These are phyloP conservation scores for Globisporangium mamillatum DNA, from an alignment of 352 stramenopile species.

Conservation along the genomic window DNA sequence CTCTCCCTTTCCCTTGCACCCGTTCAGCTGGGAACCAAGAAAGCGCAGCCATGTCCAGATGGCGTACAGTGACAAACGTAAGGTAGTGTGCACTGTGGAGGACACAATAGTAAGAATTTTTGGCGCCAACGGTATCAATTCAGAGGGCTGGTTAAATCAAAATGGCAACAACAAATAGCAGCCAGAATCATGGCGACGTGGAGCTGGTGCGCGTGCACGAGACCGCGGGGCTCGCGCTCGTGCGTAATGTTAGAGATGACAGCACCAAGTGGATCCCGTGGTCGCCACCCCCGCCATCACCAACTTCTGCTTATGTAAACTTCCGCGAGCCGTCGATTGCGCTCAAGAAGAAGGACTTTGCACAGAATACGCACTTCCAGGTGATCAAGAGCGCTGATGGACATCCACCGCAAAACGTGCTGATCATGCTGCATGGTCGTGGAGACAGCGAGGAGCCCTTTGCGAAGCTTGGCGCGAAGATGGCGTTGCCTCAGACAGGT, in stretches of 20 bases:
- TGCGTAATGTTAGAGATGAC: slow-evolving; percentile 5
- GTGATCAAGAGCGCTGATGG: slow-evolving; percentile 19
- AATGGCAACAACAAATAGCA: background rate
- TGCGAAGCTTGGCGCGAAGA: slow-evolving; percentile 39
- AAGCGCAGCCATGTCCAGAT: slow-evolving; percentile 6
- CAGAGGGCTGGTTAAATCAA: background rate
- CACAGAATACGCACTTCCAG: slow-evolving; percentile 23
- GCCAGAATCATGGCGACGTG: background rate
- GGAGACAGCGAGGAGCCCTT: slow-evolving; percentile 59
- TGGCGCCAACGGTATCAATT: background rate
- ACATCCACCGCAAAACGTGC: slow-evolving; percentile 44
- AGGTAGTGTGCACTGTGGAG: background rate
- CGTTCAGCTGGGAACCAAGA: slow-evolving; percentile 3
- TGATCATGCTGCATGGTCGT: slow-evolving; percentile 61
- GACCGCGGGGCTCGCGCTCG: slow-evolving; percentile 29
- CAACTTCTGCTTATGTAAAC: too few relatives aligned
- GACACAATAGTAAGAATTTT: background rate
- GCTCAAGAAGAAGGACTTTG: slow-evolving; percentile 16
- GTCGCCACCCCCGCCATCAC: background rate
- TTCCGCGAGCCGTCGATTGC: slow-evolving; percentile 19
- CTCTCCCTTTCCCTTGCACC: background rate
- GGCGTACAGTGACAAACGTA: background rate
- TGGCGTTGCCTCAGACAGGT: slow-evolving; percentile 72
- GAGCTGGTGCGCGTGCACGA: slow-evolving; percentile 22
- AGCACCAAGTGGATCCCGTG: slow-evolving; percentile 30